Conservation (phyloP, 305 asterid genomes). For the Fraxinus baroniana region DNA sequence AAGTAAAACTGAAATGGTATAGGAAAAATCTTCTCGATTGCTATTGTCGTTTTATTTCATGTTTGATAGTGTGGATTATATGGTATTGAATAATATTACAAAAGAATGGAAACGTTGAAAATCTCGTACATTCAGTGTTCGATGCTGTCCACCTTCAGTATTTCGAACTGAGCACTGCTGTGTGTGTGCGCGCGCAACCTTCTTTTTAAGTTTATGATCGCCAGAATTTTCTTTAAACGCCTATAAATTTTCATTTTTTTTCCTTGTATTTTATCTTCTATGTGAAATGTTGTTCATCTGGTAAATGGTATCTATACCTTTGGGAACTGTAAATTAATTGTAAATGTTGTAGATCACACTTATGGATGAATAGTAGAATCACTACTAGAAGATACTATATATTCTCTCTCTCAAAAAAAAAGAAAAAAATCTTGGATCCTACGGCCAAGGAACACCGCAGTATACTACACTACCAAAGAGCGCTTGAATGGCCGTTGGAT, state of each 20-base stretch:
- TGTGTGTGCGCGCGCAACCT: background rate
- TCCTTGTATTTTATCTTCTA: background rate
- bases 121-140: background rate
- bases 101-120: background rate
- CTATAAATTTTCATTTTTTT: background rate
- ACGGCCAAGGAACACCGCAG: background rate
- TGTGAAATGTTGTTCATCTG: background rate
- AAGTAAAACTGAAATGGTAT: background rate
- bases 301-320: too few species aligned
- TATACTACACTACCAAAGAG: background rate
- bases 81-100: background rate
- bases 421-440: background rate
- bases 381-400: too few species aligned
- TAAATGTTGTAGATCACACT: too few species aligned
- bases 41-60: background rate
- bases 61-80: background rate
- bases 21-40: background rate
- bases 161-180: background rate
- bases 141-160: background rate
- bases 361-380: too few species aligned
- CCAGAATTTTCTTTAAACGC: background rate
- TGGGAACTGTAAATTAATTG: background rate
- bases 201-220: background rate
- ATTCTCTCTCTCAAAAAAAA: too few species aligned
- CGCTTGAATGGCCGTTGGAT: background rate